Evolutionary conservation across 2,329 filamentous ascomycete species (phyloP).

Genomic region (Cordyceps sp.): DNA sequence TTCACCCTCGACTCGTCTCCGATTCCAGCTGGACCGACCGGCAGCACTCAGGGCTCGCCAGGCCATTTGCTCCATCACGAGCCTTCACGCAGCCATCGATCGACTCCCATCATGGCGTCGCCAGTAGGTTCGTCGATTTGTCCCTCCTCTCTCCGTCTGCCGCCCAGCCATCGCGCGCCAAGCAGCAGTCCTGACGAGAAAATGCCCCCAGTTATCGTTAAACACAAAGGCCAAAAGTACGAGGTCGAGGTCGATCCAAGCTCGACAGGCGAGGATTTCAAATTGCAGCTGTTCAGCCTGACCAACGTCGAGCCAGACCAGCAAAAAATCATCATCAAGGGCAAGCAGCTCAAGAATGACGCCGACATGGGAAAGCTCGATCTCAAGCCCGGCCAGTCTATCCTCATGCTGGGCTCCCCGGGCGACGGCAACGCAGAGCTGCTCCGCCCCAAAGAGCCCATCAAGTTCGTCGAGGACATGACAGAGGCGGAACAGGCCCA

Average conservation of each 20-base stretch:
- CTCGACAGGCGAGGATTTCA: conserved; percentile 81
- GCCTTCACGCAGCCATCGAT: neutral
- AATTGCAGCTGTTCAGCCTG: conserved; percentile 86
- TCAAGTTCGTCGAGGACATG: conserved; percentile 95
- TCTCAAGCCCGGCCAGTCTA: conserved; percentile 68
- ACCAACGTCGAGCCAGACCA: conserved; percentile 92
- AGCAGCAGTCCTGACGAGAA: conserved; percentile 9
- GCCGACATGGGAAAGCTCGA: conserved; percentile 69
- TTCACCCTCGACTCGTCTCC: too few species aligned
- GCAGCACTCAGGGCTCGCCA: too few species aligned
- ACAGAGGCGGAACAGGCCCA: conserved; percentile 80
- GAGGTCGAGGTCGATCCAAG: conserved; percentile 79
- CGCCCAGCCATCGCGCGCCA: too few species aligned
- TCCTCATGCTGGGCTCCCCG: conserved; percentile 96
- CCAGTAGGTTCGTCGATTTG: too few species aligned
- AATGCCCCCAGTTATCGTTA: conserved; percentile 56
- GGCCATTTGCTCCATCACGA: too few species aligned
- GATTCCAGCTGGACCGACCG: too few species aligned
- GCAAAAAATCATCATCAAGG: conserved; percentile 91
- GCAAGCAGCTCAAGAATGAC: conserved; percentile 89
- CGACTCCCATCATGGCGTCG: neutral
- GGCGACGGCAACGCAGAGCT: conserved; percentile 44
- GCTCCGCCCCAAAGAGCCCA: conserved; percentile 58
- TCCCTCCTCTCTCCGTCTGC: too few species aligned
- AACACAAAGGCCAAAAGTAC: conserved; percentile 90